Evolutionary conservation across 257 asterid species (phyloP).

Genomic region (Jasminum sambac): DNA sequence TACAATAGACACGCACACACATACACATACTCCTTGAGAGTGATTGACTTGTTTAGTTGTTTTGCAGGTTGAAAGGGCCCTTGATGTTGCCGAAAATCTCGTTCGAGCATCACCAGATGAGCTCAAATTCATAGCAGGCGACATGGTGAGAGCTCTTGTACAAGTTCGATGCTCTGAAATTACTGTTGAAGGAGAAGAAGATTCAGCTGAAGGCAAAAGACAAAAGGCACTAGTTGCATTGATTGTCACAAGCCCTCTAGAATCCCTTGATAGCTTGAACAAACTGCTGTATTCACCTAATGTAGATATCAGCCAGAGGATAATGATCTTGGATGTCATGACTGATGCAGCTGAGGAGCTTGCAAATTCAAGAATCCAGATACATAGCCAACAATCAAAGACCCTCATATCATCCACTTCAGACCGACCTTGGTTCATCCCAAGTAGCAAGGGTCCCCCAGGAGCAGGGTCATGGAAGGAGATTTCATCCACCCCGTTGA

Average conservation of each 20-base stretch:
- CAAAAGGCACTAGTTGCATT: slow-evolving; percentile 78
- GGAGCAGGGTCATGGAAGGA: slow-evolving; percentile 90
- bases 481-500: slow-evolving; percentile 66
- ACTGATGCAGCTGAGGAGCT: slow-evolving; percentile 91
- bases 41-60: slow-evolving; percentile 23
- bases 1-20: too few species aligned
- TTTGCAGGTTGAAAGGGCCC: slow-evolving; percentile 84
- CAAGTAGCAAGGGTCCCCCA: slow-evolving; percentile 63
- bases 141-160: slow-evolving; percentile 67
- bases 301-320: slow-evolving; percentile 84
- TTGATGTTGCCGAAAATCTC: slow-evolving; percentile 84
- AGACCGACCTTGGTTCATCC: slow-evolving; percentile 80
- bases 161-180: slow-evolving; percentile 83
- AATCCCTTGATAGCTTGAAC: slow-evolving; percentile 70
- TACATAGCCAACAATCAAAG: slow-evolving; percentile 35
- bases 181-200: slow-evolving; percentile 85
- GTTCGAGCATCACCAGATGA: slow-evolving; percentile 95
- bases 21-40: too few species aligned
- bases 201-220: slow-evolving; percentile 81
- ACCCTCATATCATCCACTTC: slow-evolving; percentile 56
- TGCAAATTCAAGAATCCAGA: slow-evolving; percentile 53
- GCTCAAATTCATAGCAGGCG: slow-evolving; percentile 75
- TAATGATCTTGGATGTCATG: slow-evolving; percentile 90
- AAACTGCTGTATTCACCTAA: slow-evolving; percentile 79
- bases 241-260: slow-evolving; percentile 69